Evolutionary conservation across 2,329 filamentous ascomycete species (phyloP), one percentile per base, ranked within the genome.

Genomic region (Fusarium buharicum): DNA sequence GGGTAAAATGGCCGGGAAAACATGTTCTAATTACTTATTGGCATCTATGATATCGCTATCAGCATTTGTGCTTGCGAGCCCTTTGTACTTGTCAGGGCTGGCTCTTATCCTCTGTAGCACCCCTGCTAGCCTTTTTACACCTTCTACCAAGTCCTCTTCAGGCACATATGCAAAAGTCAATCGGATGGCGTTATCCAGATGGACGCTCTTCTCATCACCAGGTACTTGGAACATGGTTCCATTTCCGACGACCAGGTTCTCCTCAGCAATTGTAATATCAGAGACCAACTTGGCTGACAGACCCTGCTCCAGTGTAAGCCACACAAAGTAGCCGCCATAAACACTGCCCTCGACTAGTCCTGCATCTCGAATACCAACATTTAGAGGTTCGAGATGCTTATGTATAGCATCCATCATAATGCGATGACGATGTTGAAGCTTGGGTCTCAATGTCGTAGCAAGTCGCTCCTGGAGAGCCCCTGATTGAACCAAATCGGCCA

Each of bases 261-360:
- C 88, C 50, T 89, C 84, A 18, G 79, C 76, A 69, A 82, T 77
- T 14, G 88, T 88, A 34, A 79, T 78, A 66, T 81, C 76, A 7
- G 85, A 84, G 28, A 92, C 78, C 8, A 82, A 80, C 28, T 76
- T 86, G 9, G 81, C 79, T 50, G 89, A 76, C 3, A 78, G 39
- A 51, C 61, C 74, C 2, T 73, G 61, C 0, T 88, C 87, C 5
- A 96, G 74, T 2, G 80, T 82, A 22, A 96, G 75, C 92, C 92
- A 97, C 43, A 96, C 79, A 73, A 96, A 97, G 73, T 94, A 97
- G 0, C 93, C 93, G 0, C 93, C 93, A 27, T 88, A 89, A 4
- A 88, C 74, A 4, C 78, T 73, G 30, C 78, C 75, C 51, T 78
- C 73, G 2, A 74, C 68, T 51, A 83, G 75, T 13, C 68, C 75